These are phyloP conservation scores for Atkinsonella texensis DNA, from an alignment of 2,329 filamentous ascomycete genomes.

Conservation along the genomic window DNA sequence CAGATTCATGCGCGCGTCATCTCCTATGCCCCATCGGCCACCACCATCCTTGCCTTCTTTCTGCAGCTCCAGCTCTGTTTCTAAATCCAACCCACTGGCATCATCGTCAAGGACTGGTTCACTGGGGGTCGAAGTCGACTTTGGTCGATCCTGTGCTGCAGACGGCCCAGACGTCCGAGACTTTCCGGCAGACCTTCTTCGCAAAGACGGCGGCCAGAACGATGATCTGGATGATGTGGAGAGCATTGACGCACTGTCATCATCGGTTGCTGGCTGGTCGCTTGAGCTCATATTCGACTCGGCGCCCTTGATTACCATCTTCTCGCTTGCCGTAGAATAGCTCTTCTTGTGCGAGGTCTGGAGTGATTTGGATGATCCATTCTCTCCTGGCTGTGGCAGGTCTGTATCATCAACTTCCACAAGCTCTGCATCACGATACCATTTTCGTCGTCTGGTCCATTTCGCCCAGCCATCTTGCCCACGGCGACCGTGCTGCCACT, in stretches of 20 bases:
- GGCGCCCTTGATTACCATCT: slow-evolving; percentile 19
- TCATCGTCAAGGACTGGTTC: slow-evolving; percentile 32
- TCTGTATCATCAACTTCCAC: slow-evolving; percentile 51
- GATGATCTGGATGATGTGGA: slow-evolving; percentile 37
- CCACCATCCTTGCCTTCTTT: slow-evolving; percentile 41
- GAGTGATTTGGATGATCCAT: slow-evolving; percentile 13
- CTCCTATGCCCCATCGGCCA: slow-evolving; percentile 64
- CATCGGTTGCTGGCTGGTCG: slow-evolving; percentile 16
- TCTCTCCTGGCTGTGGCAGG: slow-evolving; percentile 25
- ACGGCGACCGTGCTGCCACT: slow-evolving; percentile 84
- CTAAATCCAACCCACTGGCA: slow-evolving; percentile 27
- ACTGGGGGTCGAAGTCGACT: slow-evolving; percentile 34
- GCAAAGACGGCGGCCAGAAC: slow-evolving; percentile 28
- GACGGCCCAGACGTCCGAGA: slow-evolving; percentile 14
- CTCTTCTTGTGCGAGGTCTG: slow-evolving; percentile 12
- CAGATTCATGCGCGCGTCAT: slow-evolving; percentile 73
- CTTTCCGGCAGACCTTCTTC: slow-evolving; percentile 27
- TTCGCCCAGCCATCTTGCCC: slow-evolving; percentile 85
- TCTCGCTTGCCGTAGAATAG: slow-evolving; percentile 26
- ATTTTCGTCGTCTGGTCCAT: slow-evolving; percentile 87
- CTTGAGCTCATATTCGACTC: slow-evolving; percentile 11
- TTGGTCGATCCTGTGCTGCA: slow-evolving; percentile 23
- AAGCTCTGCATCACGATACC: slow-evolving; percentile 92
- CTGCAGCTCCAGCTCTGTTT: slow-evolving; percentile 40
- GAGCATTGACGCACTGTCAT: slow-evolving; percentile 32